Evolutionary conservation across 306 rosid genomes (phyloP), one percentile per base, ranked within the genome.

Genomic region (Pterocarpus macrocarpus): DNA sequence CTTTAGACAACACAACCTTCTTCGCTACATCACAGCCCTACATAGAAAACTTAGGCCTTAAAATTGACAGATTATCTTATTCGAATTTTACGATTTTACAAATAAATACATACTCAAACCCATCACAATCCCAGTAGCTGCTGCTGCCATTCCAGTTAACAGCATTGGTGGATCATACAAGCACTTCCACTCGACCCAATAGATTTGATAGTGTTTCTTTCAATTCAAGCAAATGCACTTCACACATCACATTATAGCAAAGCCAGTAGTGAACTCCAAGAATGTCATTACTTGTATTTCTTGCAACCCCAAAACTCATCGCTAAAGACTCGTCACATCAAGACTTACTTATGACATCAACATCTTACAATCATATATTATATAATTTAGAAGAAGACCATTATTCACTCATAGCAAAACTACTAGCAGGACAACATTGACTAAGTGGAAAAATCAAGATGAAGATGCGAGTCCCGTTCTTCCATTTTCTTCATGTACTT

Each of bases 211-310:
- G 15, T 81, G 85, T 87, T 88, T 87, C 94, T 88, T 88, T 7
- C 32, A 92, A 92, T 88, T 5, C 32, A 92, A 92, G 95, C 92
- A 85, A 92, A 16, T 50, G 86, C 76, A 64, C 84, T 82, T 80
- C 85, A 82, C 64, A 62, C 34, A 71, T 64, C 47, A 14, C 69
- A 81, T 83, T 83, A 85, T 62, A 55, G 69, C 78, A 78, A 84
- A 85, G 49, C 92, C 88, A 85, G 97, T 33, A 90, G 94, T 92
- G 91, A 88, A 88, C 91, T 89, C 94, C 83, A 92, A 90, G 95
- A 84, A 80, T 86, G 12, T 17, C 80, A 9, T 83, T 39, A 64
- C 91, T 88, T 89, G 81, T 63, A 73, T 73, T 86, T 85, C 85
- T 73, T 59, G 88, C 95, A 90, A 89, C 80, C 87, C 71, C 43